These are phyloP conservation scores for Nemania diffusa DNA, from an alignment of 2,329 filamentous ascomycete genomes.

Conservation along the genomic window DNA sequence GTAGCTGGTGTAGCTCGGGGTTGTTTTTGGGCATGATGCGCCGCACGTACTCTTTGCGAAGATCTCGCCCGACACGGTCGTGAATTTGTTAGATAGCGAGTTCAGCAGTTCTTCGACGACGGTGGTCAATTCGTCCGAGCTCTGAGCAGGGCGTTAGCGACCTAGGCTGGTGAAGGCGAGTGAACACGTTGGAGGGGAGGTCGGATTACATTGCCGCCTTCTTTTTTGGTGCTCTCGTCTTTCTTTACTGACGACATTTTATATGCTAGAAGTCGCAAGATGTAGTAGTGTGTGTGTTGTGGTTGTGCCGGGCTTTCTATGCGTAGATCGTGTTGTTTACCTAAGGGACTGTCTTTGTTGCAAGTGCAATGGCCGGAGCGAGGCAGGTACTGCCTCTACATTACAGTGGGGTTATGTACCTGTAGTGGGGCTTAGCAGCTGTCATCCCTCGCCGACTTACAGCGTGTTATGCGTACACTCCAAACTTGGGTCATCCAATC, in stretches of 20 bases:
- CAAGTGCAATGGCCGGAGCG: too few species aligned
- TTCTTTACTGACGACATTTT: slow-evolving; percentile 46
- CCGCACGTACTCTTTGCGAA: slow-evolving; percentile 79
- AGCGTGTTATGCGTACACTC: too few species aligned
- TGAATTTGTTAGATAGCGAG: slow-evolving; percentile 85
- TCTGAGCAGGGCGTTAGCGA: slow-evolving; percentile 14
- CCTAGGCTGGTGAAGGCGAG: neutral
- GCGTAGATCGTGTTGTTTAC: too few species aligned
- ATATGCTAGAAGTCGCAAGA: neutral
- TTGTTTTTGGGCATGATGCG: neutral
- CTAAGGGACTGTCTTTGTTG: too few species aligned
- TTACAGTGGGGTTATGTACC: too few species aligned
- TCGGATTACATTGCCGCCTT: slow-evolving; percentile 36
- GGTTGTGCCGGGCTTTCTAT: neutral
- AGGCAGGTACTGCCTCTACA: too few species aligned
- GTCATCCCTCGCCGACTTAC: too few species aligned
- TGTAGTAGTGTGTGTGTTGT: neutral
- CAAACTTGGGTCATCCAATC: too few species aligned
- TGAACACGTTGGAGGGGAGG: neutral
- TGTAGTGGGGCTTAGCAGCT: too few species aligned
- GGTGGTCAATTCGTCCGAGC: slow-evolving; percentile 73
- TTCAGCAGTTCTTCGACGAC: slow-evolving; percentile 90
- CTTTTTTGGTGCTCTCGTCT: slow-evolving; percentile 34
- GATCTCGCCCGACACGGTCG: slow-evolving; percentile 84
- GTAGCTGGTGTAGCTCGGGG: neutral